These are phyloP conservation scores for Sanghuangporus baumii DNA, from an alignment of 1,284 basidiomycete genomes.

Conservation along the genomic window DNA sequence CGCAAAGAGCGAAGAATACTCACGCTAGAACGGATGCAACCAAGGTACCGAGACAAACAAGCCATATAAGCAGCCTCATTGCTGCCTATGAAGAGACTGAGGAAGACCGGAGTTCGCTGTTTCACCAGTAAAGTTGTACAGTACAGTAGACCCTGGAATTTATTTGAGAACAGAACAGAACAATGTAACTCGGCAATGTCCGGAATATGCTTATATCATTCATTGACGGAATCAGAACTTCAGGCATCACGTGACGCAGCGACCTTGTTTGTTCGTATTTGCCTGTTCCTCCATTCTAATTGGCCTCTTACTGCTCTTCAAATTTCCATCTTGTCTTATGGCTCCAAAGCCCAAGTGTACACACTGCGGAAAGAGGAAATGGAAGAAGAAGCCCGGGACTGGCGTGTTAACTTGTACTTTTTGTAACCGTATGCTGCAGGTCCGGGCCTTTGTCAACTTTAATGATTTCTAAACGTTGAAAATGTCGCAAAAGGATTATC, in stretches of 20 bases:
- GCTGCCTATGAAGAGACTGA: neutral
- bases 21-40: conserved; percentile 4
- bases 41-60: conserved; percentile 1
- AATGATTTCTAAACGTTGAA: neutral
- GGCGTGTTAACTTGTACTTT: conserved; percentile 68
- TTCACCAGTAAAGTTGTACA: neutral
- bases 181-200: neutral
- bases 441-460: conserved; percentile 24
- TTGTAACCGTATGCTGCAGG: conserved; percentile 73
- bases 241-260: neutral
- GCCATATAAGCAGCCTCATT: conserved; percentile 6
- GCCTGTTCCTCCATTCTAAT: neutral
- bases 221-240: neutral
- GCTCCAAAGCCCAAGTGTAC: conserved; percentile 53
- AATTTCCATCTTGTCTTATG: conserved; percentile 32
- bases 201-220: neutral
- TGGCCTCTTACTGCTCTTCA: neutral
- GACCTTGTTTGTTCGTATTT: too few species aligned
- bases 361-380: conserved; percentile 69
- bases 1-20: neutral
- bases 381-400: conserved; percentile 70
- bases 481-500: conserved; percentile 53
- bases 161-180: too few species aligned
- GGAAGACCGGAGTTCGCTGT: neutral
- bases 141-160: neutral